These are phyloP conservation scores for Amanita fuliginea DNA, from an alignment of 768 basidiomycete species.

Conservation along the genomic window DNA sequence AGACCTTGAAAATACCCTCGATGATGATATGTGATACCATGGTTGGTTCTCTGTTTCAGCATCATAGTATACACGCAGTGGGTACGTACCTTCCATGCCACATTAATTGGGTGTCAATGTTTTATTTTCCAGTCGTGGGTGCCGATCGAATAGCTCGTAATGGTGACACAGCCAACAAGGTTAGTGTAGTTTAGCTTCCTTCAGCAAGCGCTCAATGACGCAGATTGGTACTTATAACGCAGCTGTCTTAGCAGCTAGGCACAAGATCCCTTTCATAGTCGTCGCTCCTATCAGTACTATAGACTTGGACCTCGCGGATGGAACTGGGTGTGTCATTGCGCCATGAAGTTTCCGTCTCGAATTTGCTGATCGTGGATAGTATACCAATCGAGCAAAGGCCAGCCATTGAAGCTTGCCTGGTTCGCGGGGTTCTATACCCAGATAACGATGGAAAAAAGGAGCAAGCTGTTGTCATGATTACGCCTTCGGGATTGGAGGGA, in stretches of 20 bases:
- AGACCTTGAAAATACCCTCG: conserved; percentile 73
- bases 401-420: conserved; percentile 76
- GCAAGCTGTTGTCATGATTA: conserved; percentile 77
- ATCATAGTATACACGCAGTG: conserved; percentile 73
- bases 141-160: conserved; percentile 86
- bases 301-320: conserved; percentile 69
- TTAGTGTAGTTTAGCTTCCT: conserved; percentile 8
- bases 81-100: conserved; percentile 28
- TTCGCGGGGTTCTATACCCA: conserved; percentile 72
- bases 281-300: conserved; percentile 90
- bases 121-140: conserved; percentile 49
- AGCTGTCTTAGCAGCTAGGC: conserved; percentile 80
- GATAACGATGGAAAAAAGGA: conserved; percentile 32
- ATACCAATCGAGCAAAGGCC: conserved; percentile 95
- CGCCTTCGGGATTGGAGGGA: conserved; percentile 51
- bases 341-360: neutral
- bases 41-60: conserved; percentile 92
- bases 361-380: conserved; percentile 14
- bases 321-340: conserved; percentile 40
- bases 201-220: conserved; percentile 6
- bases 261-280: conserved; percentile 85
- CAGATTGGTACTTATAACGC: conserved; percentile 94
- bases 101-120: neutral
- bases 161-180: conserved; percentile 97
- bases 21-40: conserved; percentile 97